These are phyloP conservation scores for Boletus semigastroideus DNA, from an alignment of 1,284 basidiomycete species.

Conservation along the genomic window DNA sequence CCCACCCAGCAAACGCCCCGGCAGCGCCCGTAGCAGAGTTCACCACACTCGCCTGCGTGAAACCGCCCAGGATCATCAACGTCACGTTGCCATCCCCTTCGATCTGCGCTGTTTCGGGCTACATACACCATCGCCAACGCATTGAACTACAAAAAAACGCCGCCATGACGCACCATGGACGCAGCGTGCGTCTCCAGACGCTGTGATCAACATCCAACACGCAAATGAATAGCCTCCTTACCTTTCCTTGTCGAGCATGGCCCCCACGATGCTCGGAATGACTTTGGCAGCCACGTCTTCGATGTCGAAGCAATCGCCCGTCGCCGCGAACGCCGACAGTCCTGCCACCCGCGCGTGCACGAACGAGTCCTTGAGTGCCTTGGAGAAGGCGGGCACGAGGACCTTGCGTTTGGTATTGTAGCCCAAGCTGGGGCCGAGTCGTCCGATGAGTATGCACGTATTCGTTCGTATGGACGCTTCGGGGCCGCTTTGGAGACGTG, in stretches of 20 bases:
- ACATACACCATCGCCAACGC: constrained; percentile 1
- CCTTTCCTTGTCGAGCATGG: constrained; percentile 90
- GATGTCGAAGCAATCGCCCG: constrained; percentile 84
- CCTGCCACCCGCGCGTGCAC: constrained; percentile 94
- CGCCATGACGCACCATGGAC: constrained; percentile 60
- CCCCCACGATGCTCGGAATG: constrained; percentile 79
- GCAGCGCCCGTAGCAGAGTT: constrained; percentile 88
- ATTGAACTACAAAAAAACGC: not conserved
- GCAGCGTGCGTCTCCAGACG: constrained; percentile 77
- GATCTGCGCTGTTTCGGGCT: constrained; percentile 68
- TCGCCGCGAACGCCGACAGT: constrained; percentile 95
- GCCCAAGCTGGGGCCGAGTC: constrained; percentile 83
- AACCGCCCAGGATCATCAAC: constrained; percentile 36
- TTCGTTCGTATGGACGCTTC: constrained; percentile 97
- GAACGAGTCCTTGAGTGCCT: constrained; percentile 90
- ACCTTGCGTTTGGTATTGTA: constrained; percentile 93
- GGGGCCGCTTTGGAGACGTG: constrained; percentile 89
- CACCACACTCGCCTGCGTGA: constrained; percentile 60
- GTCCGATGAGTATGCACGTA: constrained; percentile 94
- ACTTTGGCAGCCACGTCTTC: constrained; percentile 91
- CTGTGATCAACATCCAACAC: constrained; percentile 13
- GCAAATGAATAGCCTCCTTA: constrained; percentile 28
- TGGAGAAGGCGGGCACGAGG: constrained; percentile 91
- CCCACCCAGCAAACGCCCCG: constrained; percentile 90
- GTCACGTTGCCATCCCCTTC: constrained; percentile 39